Base-by-base conservation (phyloP, 257 asterid species). In the Rauvolfia tetraphylla region DNA sequence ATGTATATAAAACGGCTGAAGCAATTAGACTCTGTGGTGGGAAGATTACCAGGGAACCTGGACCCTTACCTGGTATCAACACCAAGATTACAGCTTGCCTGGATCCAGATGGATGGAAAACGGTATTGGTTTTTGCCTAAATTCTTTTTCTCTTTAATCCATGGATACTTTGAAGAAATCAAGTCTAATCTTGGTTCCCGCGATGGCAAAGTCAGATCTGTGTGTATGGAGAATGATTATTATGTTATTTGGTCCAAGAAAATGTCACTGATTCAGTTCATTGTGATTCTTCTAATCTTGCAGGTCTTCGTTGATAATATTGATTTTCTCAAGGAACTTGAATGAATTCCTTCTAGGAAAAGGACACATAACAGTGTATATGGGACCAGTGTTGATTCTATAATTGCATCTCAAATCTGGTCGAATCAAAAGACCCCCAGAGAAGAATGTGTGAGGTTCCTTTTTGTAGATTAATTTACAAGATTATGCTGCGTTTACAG, bases 81-180 rank as follows among this genome's bases (percentile, higher is more conserved):
- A 94, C 98, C 87, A 94, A 94, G 81, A 89, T 94, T 78, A 87
- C 93, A 44, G 98, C 98, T 9, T 92, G 97, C 86, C 87, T 90
- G n/a, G 98, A 94, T 86, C 98, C 96, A 83, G 98, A 94, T 92
- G 98, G 98, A 66, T 94, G 97, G 97, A 94, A 94, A 57, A 75
- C 97, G 91, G 98, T 94, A 94, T 34, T 67, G 68, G 61, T 48
- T 62, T 82, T 81, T 71, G 62, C 83, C 72, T 80, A 23, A 63
- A 41, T 27, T 34, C 54, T 73, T 6, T 10, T 41, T 41, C 15
- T 23, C 57, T 78, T 53, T 17, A 27, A 36, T 78, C 44, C 27
- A 5, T 49, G 68, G 48, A 42, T 41, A 29, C 61, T 59, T 66
- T 23, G 14, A 22, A 54, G 14, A 51, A 66, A 53, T 42, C 72